Evolutionary conservation across 257 asterid species (phyloP), one percentile per base, ranked within the genome.

Genomic region (Oldenlandia corymbosa): DNA sequence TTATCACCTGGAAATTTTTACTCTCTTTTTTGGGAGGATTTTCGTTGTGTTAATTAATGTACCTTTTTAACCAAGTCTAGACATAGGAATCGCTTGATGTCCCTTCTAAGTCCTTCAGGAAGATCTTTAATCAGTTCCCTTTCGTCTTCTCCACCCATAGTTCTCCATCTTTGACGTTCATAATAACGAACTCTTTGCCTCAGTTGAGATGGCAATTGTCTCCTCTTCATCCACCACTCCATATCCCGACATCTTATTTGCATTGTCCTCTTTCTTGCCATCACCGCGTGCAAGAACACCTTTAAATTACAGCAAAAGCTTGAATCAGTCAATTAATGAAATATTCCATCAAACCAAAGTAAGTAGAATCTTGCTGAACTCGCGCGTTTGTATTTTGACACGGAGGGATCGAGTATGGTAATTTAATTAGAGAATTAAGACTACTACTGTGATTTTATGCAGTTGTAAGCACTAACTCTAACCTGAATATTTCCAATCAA

Each of bases 161-260:
- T 62, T 28, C 90, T 58, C 91, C 94, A 90, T 37, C 87, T 73
- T 20, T 85, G 97, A 37, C 91, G 81, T 45, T 93, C 97, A 68
- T 81, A 85, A 34, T 85, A 87, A 9, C 95, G 83, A 56, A 93
- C 99, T 66, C 99, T 78, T 28, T 76, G 84, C 64, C 99, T 75
- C 34, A 93, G 79, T 18, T 68, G 84, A 7, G 93, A 77, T 1
- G 99, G 99, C 66, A 93, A 57, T 16, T 93, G 99, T 56, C 99
- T 77, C 58, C 97, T 80, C 71, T 49, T 85, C 99, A 93, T 93
- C 99, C 99, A 93, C 99, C 99, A 87, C 67, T 93, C 99, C 94
- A 93, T 81, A 71, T 93, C 99, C 27, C 97, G 74, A 68, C 87
- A 84, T 70, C 99, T 77, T 52, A 87, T 78, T 74, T 90, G 99